Conservation (phyloP, 352 stramenopile species). For the Phytophthora pseudosyringae region DNA sequence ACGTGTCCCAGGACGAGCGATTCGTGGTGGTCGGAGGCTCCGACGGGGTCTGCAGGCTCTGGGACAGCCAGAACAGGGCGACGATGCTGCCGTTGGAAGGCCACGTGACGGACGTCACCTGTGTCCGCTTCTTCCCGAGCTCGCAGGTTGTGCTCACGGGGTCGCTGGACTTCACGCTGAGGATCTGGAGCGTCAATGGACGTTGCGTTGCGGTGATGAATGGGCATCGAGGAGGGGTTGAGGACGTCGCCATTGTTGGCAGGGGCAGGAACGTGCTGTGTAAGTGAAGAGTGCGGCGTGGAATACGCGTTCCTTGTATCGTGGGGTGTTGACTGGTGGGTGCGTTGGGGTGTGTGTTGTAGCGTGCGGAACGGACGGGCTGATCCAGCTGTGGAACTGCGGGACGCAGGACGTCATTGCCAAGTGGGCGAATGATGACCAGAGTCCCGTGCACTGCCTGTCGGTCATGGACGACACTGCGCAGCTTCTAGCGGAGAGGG, state of each 20-base stretch:
- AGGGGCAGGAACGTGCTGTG: slow-evolving; percentile 76
- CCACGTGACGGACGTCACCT: slow-evolving; percentile 69
- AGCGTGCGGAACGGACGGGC: slow-evolving; percentile 68
- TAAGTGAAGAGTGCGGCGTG: slow-evolving; percentile 31
- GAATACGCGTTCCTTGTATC: slow-evolving; percentile 4
- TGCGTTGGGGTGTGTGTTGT: slow-evolving; percentile 15
- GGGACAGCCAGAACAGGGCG: slow-evolving; percentile 39
- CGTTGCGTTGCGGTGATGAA: slow-evolving; percentile 65
- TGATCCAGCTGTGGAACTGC: slow-evolving; percentile 74
- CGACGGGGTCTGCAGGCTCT: slow-evolving; percentile 62
- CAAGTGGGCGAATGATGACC: slow-evolving; percentile 66
- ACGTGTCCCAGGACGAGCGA: slow-evolving; percentile 59
- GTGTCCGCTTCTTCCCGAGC: slow-evolving; percentile 72
- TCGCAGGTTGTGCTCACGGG: slow-evolving; percentile 71
- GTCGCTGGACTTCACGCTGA: slow-evolving; percentile 76
- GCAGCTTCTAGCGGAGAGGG: slow-evolving; percentile 15
- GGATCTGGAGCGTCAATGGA: slow-evolving; percentile 68
- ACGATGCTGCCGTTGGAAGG: slow-evolving; percentile 47
- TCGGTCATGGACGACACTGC: slow-evolving; percentile 49
- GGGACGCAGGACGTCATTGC: slow-evolving; percentile 61
- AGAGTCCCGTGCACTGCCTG: slow-evolving; percentile 60
- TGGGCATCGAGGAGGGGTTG: slow-evolving; percentile 61
- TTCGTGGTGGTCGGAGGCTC: slow-evolving; percentile 58
- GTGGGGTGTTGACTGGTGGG: neutral
- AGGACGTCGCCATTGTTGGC: slow-evolving; percentile 68